Percentiles rank a stretch among this genome's conserved stretches.
These are phyloP conservation scores for Populus trichocarpa DNA, from an alignment of 441 rosid genomes.

Conservation along the genomic window DNA sequence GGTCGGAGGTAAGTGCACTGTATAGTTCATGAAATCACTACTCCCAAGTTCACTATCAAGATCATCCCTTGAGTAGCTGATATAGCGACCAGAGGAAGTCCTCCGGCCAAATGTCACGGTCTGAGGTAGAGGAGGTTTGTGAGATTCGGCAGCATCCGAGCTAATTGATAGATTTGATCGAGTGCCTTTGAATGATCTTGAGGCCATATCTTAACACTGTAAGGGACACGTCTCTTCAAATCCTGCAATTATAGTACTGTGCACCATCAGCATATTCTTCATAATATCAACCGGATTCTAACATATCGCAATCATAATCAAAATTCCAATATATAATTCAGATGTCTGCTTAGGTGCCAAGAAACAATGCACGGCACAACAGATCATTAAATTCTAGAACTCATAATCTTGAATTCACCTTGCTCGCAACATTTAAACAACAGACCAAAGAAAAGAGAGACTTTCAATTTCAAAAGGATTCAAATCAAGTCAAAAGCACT, in stretches of 20 bases:
- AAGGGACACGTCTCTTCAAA: slow-evolving; percentile 19
- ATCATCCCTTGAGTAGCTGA: slow-evolving; percentile 84
- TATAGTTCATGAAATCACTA: slow-evolving; percentile 60
- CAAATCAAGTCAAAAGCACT: background rate
- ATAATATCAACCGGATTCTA: too few species aligned
- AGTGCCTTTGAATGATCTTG: slow-evolving; percentile 51
- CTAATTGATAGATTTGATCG: slow-evolving; percentile 54
- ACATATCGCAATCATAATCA: too few species aligned
- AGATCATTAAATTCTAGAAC: background rate
- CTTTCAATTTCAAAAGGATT: background rate
- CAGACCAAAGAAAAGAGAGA: background rate
- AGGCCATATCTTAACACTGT: slow-evolving; percentile 45
- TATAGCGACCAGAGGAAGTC: slow-evolving; percentile 80
- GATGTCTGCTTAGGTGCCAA: too few species aligned
- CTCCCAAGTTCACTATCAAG: slow-evolving; percentile 80
- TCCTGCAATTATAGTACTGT: slow-evolving; percentile 23
- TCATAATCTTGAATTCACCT: background rate
- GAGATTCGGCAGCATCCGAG: slow-evolving; percentile 55
- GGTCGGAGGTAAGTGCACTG: slow-evolving; percentile 83
- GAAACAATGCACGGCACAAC: too few species aligned
- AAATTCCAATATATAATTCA: too few species aligned
- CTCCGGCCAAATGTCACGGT: slow-evolving; percentile 65
- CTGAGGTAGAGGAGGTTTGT: slow-evolving; percentile 57
- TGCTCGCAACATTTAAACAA: background rate
- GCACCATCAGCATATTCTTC: too few species aligned